A percentile compares a stretch with the other conserved stretches of the same genome.
phyloP scores from a whole-genome alignment of 345 rosid genomes.

The Lumnitzera racemosa region DNA sequence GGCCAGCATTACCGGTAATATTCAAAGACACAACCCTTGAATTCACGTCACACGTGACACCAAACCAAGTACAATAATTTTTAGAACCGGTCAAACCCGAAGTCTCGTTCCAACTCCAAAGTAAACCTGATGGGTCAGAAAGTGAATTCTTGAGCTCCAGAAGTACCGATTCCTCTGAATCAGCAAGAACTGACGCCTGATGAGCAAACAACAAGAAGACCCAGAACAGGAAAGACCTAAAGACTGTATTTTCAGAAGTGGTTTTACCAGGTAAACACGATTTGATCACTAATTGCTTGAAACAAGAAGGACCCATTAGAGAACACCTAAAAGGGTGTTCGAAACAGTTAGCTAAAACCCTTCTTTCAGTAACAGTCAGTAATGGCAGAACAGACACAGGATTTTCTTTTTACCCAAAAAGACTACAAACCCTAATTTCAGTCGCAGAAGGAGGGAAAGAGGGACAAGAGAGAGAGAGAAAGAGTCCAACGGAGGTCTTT shows the following conservation, averaged over 20 bases:
- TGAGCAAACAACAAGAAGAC: slow-evolving; percentile 28
- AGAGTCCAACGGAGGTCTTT: slow-evolving; percentile 27
- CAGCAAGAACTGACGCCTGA: slow-evolving; percentile 19
- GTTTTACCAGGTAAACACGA: background rate
- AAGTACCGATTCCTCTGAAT: slow-evolving; percentile 57
- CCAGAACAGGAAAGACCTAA: slow-evolving; percentile 9
- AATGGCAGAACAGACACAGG: background rate
- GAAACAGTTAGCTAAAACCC: background rate
- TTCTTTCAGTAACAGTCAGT: slow-evolving; percentile 1
- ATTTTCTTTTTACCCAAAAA: slow-evolving; percentile 3
- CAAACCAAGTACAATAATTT: slow-evolving; percentile 53
- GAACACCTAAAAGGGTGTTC: slow-evolving; percentile 22
- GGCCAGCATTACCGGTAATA: slow-evolving; percentile 48
- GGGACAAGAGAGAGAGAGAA: slow-evolving; percentile 12
- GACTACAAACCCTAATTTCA: slow-evolving; percentile 2
- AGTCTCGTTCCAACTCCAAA: slow-evolving; percentile 45
- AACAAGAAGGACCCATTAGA: slow-evolving; percentile 32
- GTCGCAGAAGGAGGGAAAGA: background rate
- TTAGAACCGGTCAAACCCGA: slow-evolving; percentile 16
- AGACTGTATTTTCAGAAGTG: background rate
- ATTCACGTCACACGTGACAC: slow-evolving; percentile 54
- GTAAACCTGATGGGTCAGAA: slow-evolving; percentile 56
- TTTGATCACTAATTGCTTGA: background rate
- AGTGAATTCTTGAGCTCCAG: slow-evolving; percentile 60
- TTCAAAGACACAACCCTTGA: slow-evolving; percentile 67